Conservation (phyloP, 495 filamentous ascomycete genomes). For the Pseudevernia furfuracea region DNA sequence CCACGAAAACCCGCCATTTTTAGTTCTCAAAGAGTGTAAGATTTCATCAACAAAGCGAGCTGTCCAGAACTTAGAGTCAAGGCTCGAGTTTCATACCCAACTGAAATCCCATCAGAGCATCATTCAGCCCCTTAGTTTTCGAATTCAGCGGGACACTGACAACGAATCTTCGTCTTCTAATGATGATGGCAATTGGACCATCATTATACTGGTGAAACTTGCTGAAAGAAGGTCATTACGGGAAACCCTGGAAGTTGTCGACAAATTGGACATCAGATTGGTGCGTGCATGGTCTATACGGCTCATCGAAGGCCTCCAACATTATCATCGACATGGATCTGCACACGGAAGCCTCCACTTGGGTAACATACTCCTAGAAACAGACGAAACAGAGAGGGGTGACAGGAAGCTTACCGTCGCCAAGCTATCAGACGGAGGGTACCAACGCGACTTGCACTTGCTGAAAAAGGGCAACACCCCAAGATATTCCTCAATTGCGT, state of each 20-base stretch:
- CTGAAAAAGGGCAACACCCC: slow-evolving; percentile 36
- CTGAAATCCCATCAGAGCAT: slow-evolving; percentile 65
- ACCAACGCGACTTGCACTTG: slow-evolving; percentile 53
- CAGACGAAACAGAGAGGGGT: slow-evolving; percentile 44
- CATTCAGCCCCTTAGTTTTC: slow-evolving; percentile 71
- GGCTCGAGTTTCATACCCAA: slow-evolving; percentile 64
- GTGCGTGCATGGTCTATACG: slow-evolving; percentile 80
- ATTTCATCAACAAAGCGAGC: slow-evolving; percentile 59
- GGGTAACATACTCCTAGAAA: slow-evolving; percentile 64
- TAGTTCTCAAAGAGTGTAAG: slow-evolving; percentile 64
- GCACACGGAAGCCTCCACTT: slow-evolving; percentile 73
- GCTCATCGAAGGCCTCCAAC: slow-evolving; percentile 83
- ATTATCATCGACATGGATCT: slow-evolving; percentile 72
- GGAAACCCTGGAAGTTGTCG: slow-evolving; percentile 71
- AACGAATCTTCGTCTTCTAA: slow-evolving; percentile 27
- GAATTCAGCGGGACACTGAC: slow-evolving; percentile 47
- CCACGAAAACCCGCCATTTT: slow-evolving; percentile 37
- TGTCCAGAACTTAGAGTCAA: slow-evolving; percentile 56
- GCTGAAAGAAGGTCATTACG: slow-evolving; percentile 74
- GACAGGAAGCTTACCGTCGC: slow-evolving; percentile 37
- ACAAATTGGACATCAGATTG: slow-evolving; percentile 60
- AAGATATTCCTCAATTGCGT: slow-evolving; percentile 54
- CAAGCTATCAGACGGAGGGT: slow-evolving; percentile 64
- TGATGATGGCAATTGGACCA: slow-evolving; percentile 53
- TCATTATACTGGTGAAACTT: slow-evolving; percentile 71